Evolutionary conservation across 441 rosid genomes (phyloP).

Genomic region (Brassica balearica): DNA sequence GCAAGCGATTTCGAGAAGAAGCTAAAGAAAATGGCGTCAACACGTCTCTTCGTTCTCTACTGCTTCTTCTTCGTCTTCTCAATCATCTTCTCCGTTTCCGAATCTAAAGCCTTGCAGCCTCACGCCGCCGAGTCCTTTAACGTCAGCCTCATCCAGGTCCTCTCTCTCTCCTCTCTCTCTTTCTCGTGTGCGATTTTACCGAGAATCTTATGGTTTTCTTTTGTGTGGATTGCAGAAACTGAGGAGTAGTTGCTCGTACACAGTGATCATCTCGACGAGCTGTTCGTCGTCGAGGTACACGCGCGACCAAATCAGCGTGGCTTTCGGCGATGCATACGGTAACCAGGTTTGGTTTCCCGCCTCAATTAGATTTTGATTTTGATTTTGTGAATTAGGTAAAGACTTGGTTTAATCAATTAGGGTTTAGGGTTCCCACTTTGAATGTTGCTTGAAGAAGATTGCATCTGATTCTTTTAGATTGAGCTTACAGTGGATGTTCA

Average conservation of each 20-base stretch:
- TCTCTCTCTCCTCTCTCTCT: conserved; percentile 1
- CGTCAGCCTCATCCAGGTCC: conserved; percentile 74
- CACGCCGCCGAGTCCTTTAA: conserved; percentile 56
- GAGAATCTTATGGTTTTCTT: not conserved
- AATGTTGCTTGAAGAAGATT: too few species aligned
- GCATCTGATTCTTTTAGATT: too few species aligned
- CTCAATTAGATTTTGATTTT: not conserved
- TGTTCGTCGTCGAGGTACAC: conserved; percentile 62
- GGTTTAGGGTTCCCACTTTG: too few species aligned
- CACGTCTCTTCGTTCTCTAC: conserved; percentile 31
- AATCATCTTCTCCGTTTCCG: conserved; percentile 38
- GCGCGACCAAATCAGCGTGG: conserved; percentile 64
- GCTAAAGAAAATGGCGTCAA: conserved; percentile 30
- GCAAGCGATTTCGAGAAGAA: conserved; percentile 10
- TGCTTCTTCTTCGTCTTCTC: conserved; percentile 39
- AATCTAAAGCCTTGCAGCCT: conserved; percentile 48
- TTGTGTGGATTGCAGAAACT: conserved; percentile 43
- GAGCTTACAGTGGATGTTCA: too few species aligned
- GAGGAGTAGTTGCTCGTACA: conserved; percentile 57
- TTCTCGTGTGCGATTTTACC: not conserved
- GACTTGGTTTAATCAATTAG: too few species aligned
- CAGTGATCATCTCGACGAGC: conserved; percentile 61
- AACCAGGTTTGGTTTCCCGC: conserved; percentile 49
- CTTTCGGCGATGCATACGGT: conserved; percentile 77
- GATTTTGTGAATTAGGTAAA: too few species aligned